Percentiles rank a stretch among this genome's conserved stretches.
Conservation (phyloP, 1,139 yeast species). For the Suhomyces bokatorum region DNA sequence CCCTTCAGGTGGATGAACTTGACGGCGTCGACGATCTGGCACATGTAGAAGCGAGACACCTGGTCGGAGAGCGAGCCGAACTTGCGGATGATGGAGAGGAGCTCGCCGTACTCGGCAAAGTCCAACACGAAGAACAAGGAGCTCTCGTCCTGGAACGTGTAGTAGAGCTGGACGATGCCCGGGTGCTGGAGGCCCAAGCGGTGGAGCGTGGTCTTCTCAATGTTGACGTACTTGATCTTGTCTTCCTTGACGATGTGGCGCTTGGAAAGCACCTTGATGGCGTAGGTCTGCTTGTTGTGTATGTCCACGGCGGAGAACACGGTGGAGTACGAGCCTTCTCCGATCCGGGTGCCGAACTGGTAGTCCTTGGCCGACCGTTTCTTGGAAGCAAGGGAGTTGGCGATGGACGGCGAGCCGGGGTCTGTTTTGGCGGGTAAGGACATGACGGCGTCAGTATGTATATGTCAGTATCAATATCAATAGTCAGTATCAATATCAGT, state of each 20-base stretch:
- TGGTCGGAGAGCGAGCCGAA: constrained; percentile 57
- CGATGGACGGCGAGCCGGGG: constrained; percentile 6
- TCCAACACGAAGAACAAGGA: constrained; percentile 73
- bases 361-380: constrained; percentile 61
- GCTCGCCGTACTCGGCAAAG: constrained; percentile 79
- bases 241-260: constrained; percentile 76
- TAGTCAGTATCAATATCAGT: no score
- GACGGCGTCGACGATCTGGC: constrained; percentile 86
- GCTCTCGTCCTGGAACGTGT: constrained; percentile 76
- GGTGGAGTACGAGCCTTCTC: constrained; percentile 82
- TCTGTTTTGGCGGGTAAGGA: constrained; percentile 1
- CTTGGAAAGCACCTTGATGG: constrained; percentile 73
- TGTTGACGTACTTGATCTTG: constrained; percentile 76
- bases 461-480: no score
- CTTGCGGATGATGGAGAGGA: constrained; percentile 59
- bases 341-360: constrained; percentile 68
- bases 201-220: constrained; percentile 74
- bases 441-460: not conserved
- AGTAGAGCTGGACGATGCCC: constrained; percentile 70
- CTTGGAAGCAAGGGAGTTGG: constrained; percentile 5
- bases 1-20: constrained; percentile 81
- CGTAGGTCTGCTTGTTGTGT: constrained; percentile 58
- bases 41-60: constrained; percentile 50
- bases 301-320: constrained; percentile 68
- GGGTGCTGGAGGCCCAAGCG: constrained; percentile 64